Evolutionary conservation across 192 early-diverging fungal genomes (phyloP).

Genomic region (Backusella westeae): DNA sequence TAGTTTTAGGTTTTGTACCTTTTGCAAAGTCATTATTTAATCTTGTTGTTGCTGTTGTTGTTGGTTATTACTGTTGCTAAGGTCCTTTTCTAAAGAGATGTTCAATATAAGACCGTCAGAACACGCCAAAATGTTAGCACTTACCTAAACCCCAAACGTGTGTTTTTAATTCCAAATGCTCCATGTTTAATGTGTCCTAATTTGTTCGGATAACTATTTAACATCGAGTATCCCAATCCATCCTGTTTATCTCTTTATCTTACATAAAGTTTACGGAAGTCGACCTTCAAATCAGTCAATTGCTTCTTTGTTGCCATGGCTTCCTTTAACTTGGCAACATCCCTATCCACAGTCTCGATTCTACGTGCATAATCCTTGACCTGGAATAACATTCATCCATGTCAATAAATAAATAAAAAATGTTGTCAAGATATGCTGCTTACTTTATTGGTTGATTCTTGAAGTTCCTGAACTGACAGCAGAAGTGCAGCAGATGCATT

Average conservation of each 20-base stretch:
- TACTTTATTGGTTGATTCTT: conserved; percentile 75
- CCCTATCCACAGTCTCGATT: conserved; percentile 73
- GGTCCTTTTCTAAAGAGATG: not conserved
- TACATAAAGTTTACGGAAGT: conserved; percentile 55
- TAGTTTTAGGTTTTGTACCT: not conserved
- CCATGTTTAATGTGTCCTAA: conserved; percentile 74
- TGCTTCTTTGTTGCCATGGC: conserved; percentile 62
- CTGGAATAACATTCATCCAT: conserved; percentile 25
- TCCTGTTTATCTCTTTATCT: not conserved
- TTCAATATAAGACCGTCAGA: not conserved
- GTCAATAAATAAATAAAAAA: not conserved
- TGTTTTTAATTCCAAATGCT: conserved; percentile 82
- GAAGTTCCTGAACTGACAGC: conserved; percentile 75
- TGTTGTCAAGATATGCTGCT: not conserved
- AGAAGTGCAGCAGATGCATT: conserved; percentile 66
- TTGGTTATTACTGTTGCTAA: not conserved
- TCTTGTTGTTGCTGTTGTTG: not conserved
- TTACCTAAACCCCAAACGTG: conserved; percentile 74
- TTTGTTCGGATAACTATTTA: not conserved
- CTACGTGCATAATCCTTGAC: conserved; percentile 72
- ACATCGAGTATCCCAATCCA: not conserved
- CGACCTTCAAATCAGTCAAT: conserved; percentile 44
- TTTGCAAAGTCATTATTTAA: not conserved
- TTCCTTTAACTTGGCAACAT: conserved; percentile 53
- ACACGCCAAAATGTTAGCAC: not conserved